Evolutionary conservation across 768 basidiomycete species (phyloP).

Genomic region (Punctularia strigosozonata): DNA sequence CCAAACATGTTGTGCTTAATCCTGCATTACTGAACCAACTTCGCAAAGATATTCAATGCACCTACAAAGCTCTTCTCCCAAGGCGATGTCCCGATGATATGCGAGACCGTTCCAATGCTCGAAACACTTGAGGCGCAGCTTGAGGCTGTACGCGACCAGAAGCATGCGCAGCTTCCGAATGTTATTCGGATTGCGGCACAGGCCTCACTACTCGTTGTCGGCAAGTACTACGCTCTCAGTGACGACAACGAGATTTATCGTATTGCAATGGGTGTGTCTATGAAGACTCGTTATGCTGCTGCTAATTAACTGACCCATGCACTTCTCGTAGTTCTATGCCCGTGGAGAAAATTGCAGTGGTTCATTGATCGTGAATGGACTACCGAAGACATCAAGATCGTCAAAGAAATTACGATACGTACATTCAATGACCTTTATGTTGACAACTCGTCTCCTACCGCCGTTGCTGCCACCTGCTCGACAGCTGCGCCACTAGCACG

Average conservation of each 20-base stretch:
- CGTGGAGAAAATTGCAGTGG: constrained; percentile 12
- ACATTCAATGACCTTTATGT: constrained; percentile 1
- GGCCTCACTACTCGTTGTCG: constrained; percentile 9
- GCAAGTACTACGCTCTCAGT: constrained; percentile 13
- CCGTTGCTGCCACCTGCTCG: background rate
- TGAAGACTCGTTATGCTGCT: background rate
- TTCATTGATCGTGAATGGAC: constrained; percentile 9
- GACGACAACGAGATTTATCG: constrained; percentile 14
- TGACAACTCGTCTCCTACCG: background rate
- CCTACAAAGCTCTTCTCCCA: constrained; percentile 16
- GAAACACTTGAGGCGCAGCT: constrained; percentile 7
- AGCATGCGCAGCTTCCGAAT: constrained; percentile 1
- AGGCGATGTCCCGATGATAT: constrained; percentile 7
- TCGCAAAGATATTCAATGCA: constrained; percentile 13
- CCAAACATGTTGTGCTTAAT: background rate
- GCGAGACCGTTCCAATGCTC: constrained; percentile 9
- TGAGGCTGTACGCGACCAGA: background rate
- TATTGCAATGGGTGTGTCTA: constrained; percentile 12
- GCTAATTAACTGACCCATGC: background rate
- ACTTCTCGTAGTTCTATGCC: constrained; percentile 15
- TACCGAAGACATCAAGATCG: constrained; percentile 3
- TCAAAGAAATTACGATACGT: background rate
- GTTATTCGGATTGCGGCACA: constrained; percentile 8
- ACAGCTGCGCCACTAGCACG: background rate
- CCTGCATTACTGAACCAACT: background rate